Conservation (phyloP, 495 filamentous ascomycete species). For the Schizothecium vesticola region DNA sequence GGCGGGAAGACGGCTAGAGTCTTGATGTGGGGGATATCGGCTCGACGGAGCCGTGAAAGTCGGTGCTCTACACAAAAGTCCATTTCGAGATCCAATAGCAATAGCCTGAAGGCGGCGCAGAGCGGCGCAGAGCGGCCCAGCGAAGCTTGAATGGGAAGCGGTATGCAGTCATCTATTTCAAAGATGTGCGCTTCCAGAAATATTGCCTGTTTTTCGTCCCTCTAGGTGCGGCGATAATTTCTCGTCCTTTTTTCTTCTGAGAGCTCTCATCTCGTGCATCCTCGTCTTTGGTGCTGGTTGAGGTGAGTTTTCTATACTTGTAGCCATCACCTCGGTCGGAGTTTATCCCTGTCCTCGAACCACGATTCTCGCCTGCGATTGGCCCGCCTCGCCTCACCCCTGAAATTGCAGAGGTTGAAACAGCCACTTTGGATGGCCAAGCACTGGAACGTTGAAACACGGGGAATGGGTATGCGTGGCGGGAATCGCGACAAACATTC, state of each 20-base stretch:
- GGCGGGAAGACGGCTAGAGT: not conserved
- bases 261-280: not conserved
- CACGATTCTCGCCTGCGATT: not conserved
- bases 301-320: not conserved
- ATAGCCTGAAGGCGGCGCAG: not conserved
- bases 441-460: conserved; percentile 5
- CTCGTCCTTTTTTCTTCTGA: not conserved
- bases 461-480: not conserved
- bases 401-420: conserved; percentile 6
- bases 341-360: not conserved
- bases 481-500: not conserved
- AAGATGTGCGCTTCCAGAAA: not conserved
- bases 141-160: not conserved
- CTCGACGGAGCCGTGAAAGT: not conserved
- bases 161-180: not conserved
- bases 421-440: not conserved
- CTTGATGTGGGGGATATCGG: not conserved
- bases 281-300: not conserved
- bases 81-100: not conserved
- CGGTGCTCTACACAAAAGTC: not conserved
- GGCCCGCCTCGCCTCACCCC: not conserved
- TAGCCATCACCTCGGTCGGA: not conserved
- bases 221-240: not conserved
- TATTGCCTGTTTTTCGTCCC: not conserved
- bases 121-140: not conserved